Evolutionary conservation across 2,329 filamentous ascomycete species (phyloP).

Genomic region (Pestalotiopsis sp.): DNA sequence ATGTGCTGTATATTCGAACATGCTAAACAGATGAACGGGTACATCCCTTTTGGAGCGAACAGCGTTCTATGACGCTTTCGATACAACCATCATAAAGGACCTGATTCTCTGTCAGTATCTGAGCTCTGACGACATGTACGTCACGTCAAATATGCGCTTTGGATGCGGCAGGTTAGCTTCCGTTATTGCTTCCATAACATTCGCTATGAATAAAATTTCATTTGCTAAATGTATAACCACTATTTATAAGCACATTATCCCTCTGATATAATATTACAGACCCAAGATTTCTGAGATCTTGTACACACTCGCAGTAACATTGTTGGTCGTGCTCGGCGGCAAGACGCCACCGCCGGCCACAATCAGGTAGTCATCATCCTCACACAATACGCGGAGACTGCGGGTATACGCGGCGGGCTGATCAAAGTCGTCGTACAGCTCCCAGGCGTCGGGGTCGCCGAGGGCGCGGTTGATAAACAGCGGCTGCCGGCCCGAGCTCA

Average conservation of each 20-base stretch:
- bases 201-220: neutral
- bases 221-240: neutral
- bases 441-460: constrained; percentile 33
- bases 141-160: too few species aligned
- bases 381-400: constrained; percentile 27
- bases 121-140: too few species aligned
- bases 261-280: neutral
- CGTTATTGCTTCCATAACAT: too few species aligned
- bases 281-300: constrained; percentile 6
- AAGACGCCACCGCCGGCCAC: constrained; percentile 40
- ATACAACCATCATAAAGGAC: too few species aligned
- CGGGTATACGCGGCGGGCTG: constrained; percentile 30
- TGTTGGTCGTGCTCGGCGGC: constrained; percentile 44
- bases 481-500: constrained; percentile 32
- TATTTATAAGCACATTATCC: neutral
- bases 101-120: too few species aligned
- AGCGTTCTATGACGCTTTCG: too few species aligned
- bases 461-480: constrained; percentile 33
- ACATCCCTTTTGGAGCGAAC: too few species aligned
- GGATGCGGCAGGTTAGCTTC: too few species aligned
- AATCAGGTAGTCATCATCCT: constrained; percentile 28
- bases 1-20: too few species aligned
- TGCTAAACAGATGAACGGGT: too few species aligned
- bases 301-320: constrained; percentile 33
- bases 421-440: constrained; percentile 24